A percentile compares a stretch with the other conserved stretches of the same genome.
These are phyloP conservation scores for Pleurotus pulmonarius DNA, from an alignment of 768 basidiomycete genomes.

Conservation along the genomic window DNA sequence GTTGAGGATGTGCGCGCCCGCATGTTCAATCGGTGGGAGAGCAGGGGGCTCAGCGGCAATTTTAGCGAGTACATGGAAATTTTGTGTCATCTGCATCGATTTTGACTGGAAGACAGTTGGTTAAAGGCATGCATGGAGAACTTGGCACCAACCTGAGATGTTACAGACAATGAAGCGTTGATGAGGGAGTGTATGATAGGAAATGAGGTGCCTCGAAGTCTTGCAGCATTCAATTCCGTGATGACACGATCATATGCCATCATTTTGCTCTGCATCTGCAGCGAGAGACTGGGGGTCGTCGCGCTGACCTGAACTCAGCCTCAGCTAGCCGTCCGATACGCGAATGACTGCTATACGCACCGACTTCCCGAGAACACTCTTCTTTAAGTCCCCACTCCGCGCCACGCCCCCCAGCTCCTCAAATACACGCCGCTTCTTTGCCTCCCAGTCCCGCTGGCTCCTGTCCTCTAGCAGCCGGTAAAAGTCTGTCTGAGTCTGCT, in stretches of 20 bases:
- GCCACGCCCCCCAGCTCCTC: conserved; percentile 81
- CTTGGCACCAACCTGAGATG: conserved; percentile 47
- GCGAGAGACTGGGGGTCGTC: conserved; percentile 48
- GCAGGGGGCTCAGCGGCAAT: conserved; percentile 76
- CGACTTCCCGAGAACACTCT: conserved; percentile 56
- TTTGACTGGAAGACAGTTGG: conserved; percentile 31
- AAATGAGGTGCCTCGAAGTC: conserved; percentile 68
- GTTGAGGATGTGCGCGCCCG: conserved; percentile 79
- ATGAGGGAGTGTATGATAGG: conserved; percentile 73
- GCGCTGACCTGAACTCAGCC: conserved; percentile 23
- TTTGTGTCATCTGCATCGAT: conserved; percentile 60
- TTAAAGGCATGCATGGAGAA: not conserved
- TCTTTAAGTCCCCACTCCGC: conserved; percentile 54
- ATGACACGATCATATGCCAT: conserved; percentile 91
- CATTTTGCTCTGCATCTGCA: conserved; percentile 92
- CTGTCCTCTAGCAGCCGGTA: conserved; percentile 77
- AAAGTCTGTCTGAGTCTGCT: conserved; percentile 82
- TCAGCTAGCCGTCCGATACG: conserved; percentile 16
- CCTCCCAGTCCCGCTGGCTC: conserved; percentile 82
- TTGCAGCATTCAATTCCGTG: conserved; percentile 68
- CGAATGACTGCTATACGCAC: not conserved
- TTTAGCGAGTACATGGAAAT: conserved; percentile 70
- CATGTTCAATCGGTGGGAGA: conserved; percentile 73
- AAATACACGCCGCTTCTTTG: conserved; percentile 83
- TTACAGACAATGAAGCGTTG: conserved; percentile 59